Percentiles rank a stretch among this genome's conserved stretches.
phyloP scores from a whole-genome alignment of 192 early-diverging fungal genomes.

The Coemansia sp. region DNA sequence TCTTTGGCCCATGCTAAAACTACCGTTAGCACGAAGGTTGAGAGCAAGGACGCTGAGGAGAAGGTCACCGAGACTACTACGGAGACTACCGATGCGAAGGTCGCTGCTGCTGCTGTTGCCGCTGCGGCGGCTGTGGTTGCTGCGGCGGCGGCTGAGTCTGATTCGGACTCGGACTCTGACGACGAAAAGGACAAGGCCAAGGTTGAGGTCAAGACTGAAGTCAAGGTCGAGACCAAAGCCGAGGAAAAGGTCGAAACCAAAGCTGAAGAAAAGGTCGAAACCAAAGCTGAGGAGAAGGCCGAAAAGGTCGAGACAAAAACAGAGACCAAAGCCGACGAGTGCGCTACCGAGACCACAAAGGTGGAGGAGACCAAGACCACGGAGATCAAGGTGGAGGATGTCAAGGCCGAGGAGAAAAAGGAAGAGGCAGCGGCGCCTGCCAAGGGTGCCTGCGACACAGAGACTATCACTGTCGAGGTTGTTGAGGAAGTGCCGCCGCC shows the following conservation, averaged over 20 bases:
- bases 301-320: constrained; percentile 8
- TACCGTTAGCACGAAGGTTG: not conserved
- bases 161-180: not conserved
- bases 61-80: not conserved
- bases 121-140: not conserved
- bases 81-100: not conserved
- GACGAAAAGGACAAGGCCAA: constrained; percentile 5
- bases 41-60: constrained; percentile 4
- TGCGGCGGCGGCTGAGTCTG: not conserved
- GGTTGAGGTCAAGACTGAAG: constrained; percentile 5
- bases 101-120: not conserved
- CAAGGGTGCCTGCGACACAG: constrained; percentile 4
- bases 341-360: not conserved
- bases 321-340: constrained; percentile 3
- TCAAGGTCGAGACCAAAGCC: not conserved
- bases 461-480: constrained; percentile 28
- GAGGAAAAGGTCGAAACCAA: constrained; percentile 16
- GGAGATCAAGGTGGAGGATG: constrained; percentile 13
- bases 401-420: not conserved
- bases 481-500: constrained; percentile 8
- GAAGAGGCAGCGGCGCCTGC: constrained; percentile 3
- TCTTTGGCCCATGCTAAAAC: constrained; percentile 13
- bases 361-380: constrained; percentile 6
- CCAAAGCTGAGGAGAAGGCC: not conserved
- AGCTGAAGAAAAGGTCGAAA: constrained; percentile 9